Conservation (phyloP, 2,329 filamentous ascomycete species). For the Thermomyces lanuginosus region DNA sequence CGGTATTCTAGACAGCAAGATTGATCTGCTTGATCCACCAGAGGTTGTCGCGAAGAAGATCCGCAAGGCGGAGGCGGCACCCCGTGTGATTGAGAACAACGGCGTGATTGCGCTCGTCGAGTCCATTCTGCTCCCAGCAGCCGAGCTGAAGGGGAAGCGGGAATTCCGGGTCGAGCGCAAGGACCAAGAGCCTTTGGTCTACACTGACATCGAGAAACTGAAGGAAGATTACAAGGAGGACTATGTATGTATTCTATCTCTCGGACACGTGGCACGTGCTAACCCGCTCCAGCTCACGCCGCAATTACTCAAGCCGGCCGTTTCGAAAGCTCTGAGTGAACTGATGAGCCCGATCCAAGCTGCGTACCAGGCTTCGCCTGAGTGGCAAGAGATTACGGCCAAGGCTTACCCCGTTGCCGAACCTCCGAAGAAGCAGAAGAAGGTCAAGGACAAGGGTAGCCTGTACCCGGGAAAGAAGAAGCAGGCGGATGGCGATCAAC, state of each 20-base stretch:
- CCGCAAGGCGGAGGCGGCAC: conserved; percentile 65
- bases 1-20: conserved; percentile 52
- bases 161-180: conserved; percentile 52
- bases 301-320: conserved; percentile 73
- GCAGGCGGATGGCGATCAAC: too few relatives aligned
- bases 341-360: conserved; percentile 64
- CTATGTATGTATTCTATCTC: conserved; percentile 37
- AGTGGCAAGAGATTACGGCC: conserved; percentile 63
- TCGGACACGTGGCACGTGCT: conserved; percentile 1
- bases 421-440: conserved; percentile 55
- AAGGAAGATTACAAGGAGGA: conserved; percentile 68
- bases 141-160: conserved; percentile 28
- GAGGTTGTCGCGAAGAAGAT: conserved; percentile 68
- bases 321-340: conserved; percentile 53
- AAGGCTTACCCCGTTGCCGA: conserved; percentile 64
- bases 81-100: conserved; percentile 65
- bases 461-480: conserved; percentile 44
- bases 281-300: conserved; percentile 49
- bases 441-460: conserved; percentile 59
- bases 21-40: conserved; percentile 71
- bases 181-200: conserved; percentile 58
- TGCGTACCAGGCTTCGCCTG: conserved; percentile 51
- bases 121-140: conserved; percentile 64
- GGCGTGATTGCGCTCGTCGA: conserved; percentile 77
- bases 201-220: conserved; percentile 58